Base-by-base conservation (phyloP, 768 basidiomycete species). In the Serendipita sp. region DNA sequence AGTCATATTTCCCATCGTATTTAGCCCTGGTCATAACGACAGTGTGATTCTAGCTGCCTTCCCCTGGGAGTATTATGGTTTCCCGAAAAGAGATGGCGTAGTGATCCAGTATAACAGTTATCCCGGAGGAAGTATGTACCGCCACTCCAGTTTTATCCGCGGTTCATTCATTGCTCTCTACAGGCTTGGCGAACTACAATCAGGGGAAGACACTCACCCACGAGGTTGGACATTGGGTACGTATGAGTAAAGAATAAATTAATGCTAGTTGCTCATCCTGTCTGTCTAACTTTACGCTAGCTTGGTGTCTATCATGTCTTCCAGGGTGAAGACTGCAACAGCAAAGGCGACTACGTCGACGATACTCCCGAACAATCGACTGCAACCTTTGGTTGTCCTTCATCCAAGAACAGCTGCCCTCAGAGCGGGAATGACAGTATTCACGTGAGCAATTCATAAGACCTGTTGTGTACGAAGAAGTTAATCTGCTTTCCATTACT, bases 1-100 rank as follows among this genome's bases (percentile, higher is more conserved):
- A 23, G 23, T 23, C 23, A 23, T 23, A 23, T 23, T 23, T 23
- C 23, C 23, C 23, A 23, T 23, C 23, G 23, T 23, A 23, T 23
- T 23, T 23, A 23, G 23, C 23, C 23, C 23, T 23, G 23, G 23
- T 23, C 23, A 23, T 23, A 23, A 23, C 23, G 23, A 23, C 23
- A 46, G 45, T 18, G 45, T 18, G 45, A 13, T 13, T 13, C 18
- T 13, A 13, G 65, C 76, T 11, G 76, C 76, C 5, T 77, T 75
- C 68, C 77, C 76, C 2, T 69, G 64, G n/a, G 65, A 70, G 44
- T 77, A 76, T 67, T 34, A 38, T 3, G 63, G 46, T n/a, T 63
- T 56, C 7, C 72, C 75, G 11, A 65, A 63, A 16, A 70, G 75
- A 52, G 77, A 78, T 63, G 77, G 76, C n/a, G 72, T 77, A 23